Evolutionary conservation across 2,329 filamentous ascomycete species (phyloP).

Genomic region (Fusarium papillatum): DNA sequence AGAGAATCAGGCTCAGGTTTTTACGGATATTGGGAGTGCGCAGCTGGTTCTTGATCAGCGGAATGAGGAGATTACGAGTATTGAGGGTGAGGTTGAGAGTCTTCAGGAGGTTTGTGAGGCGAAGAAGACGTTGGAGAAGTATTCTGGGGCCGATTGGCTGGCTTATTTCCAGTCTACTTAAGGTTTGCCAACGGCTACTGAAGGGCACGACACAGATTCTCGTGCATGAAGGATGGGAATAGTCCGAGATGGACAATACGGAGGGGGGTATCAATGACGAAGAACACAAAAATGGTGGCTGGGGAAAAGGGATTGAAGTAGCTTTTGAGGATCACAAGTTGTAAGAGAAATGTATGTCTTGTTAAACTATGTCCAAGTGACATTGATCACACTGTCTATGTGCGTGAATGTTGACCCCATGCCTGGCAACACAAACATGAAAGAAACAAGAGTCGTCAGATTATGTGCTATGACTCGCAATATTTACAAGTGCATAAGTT

Average conservation of each 20-base stretch:
- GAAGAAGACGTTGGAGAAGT: neutral
- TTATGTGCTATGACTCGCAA: constrained; percentile 5
- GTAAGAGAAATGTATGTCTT: neutral
- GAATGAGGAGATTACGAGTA: neutral
- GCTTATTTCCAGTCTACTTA: neutral
- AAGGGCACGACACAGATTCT: neutral
- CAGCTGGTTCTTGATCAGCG: neutral
- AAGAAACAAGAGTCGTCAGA: neutral
- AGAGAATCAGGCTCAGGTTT: neutral
- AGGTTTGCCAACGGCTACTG: neutral
- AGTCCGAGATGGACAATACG: neutral
- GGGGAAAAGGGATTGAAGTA: neutral
- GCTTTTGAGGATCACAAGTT: neutral
- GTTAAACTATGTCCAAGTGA: neutral
- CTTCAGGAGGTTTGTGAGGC: neutral
- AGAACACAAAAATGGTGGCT: neutral
- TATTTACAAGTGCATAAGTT: constrained; percentile 11
- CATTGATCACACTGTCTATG: neutral
- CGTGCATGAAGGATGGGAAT: neutral
- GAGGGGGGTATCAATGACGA: neutral
- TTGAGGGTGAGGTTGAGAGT: neutral
- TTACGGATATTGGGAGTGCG: neutral
- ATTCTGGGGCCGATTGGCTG: neutral
- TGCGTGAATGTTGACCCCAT: neutral
- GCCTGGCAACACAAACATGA: neutral